These are phyloP conservation scores for Begonia fuchsioides DNA, from an alignment of 306 rosid species.

Conservation along the genomic window DNA sequence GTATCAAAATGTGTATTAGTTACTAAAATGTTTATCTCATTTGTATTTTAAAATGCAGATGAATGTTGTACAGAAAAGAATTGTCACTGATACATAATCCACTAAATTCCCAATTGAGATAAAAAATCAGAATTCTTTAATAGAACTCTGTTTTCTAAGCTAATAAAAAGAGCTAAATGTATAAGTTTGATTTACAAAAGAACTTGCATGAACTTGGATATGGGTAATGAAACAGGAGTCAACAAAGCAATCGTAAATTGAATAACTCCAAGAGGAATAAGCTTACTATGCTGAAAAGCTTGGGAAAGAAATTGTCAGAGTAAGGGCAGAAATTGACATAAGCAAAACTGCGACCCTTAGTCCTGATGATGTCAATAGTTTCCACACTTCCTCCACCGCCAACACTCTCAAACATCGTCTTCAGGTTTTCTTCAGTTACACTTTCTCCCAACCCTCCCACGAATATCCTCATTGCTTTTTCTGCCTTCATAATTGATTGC, in stretches of 20 bases:
- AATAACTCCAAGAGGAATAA: constrained; percentile 1
- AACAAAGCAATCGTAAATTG: background rate
- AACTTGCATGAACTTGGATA: no score
- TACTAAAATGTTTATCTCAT: no score
- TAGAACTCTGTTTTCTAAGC: no score
- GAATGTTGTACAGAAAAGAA: no score
- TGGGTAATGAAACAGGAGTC: background rate
- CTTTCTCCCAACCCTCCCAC: constrained; percentile 64
- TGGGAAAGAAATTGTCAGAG: constrained; percentile 46
- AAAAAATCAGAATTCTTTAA: no score
- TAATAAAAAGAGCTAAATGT: no score
- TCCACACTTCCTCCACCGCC: constrained; percentile 43
- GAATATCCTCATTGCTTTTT: constrained; percentile 24
- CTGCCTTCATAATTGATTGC: constrained; percentile 1
- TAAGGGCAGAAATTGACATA: constrained; percentile 57
- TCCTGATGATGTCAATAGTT: constrained; percentile 38
- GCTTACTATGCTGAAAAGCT: constrained; percentile 48
- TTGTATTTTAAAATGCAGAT: no score
- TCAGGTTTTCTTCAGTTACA: constrained; percentile 41
- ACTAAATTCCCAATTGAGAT: no score
- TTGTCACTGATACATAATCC: no score
- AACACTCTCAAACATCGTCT: constrained; percentile 25
- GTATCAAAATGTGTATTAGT: no score
- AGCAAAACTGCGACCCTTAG: constrained; percentile 72
- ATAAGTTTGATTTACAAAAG: no score